phyloP scores from a whole-genome alignment of 2,329 filamentous ascomycete genomes.

The Curvularia sp. region DNA sequence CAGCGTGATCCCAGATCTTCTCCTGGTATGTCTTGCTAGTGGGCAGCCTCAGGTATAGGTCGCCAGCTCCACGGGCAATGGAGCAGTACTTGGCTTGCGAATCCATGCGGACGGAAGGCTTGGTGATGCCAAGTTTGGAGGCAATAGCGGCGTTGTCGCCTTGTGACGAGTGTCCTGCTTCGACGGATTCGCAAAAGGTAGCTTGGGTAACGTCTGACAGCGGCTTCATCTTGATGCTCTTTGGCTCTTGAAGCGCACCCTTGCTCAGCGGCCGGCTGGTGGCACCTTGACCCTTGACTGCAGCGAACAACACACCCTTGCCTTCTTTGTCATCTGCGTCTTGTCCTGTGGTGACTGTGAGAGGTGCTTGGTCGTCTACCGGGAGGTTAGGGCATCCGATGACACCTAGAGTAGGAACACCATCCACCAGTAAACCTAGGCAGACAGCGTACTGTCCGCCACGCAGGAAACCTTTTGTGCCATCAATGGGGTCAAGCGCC shows the following conservation, averaged over 20 bases:
- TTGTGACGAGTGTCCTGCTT: slow-evolving; percentile 90
- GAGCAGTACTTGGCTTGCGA: slow-evolving; percentile 98
- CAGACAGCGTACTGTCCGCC: slow-evolving; percentile 98
- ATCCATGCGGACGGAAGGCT: slow-evolving; percentile 92
- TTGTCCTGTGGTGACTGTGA: slow-evolving; percentile 74
- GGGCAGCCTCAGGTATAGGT: slow-evolving; percentile 91
- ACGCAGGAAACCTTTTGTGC: slow-evolving; percentile 94
- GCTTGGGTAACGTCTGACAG: slow-evolving; percentile 77
- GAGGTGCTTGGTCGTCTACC: slow-evolving; percentile 75
- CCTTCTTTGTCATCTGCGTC: slow-evolving; percentile 76
- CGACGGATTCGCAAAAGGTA: slow-evolving; percentile 96
- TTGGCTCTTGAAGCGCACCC: slow-evolving; percentile 61
- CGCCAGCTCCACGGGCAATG: slow-evolving; percentile 90
- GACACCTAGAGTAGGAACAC: slow-evolving; percentile 91
- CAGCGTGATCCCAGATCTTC: slow-evolving; percentile 99
- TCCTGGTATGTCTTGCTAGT: slow-evolving; percentile 88
- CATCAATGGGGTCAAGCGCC: slow-evolving; percentile 97
- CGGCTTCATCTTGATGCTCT: slow-evolving; percentile 79
- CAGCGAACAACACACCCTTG: slow-evolving; percentile 87
- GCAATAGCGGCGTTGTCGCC: slow-evolving; percentile 87
- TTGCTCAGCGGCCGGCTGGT: slow-evolving; percentile 74
- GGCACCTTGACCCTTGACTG: slow-evolving; percentile 79
- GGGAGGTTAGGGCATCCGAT: slow-evolving; percentile 96
- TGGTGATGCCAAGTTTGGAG: slow-evolving; percentile 82
- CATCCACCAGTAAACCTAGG: slow-evolving; percentile 88